phyloP scores from a whole-genome alignment of 2,329 filamentous ascomycete species.

The Podosphaera fusca region DNA sequence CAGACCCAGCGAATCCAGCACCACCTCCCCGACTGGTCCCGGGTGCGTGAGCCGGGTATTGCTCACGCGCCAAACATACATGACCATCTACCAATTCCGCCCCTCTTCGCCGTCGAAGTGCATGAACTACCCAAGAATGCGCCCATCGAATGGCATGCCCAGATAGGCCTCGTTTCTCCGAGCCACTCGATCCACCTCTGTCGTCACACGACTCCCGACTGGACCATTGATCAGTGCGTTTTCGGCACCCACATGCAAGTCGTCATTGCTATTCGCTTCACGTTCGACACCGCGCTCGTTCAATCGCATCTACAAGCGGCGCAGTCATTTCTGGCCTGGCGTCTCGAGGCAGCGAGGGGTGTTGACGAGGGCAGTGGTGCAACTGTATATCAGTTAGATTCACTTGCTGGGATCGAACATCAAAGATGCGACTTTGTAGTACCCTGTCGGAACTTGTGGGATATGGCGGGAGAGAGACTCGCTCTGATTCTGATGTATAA shows the following conservation, averaged over 20 bases:
- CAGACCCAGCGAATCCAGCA: conserved; percentile 9
- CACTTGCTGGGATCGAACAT: background rate
- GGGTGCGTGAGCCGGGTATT: background rate
- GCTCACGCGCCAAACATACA: conserved; percentile 15
- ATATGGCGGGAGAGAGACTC: conserved; percentile 17
- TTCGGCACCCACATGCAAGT: conserved; percentile 2
- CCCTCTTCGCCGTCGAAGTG: conserved; percentile 55
- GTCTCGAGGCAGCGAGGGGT: too few species aligned
- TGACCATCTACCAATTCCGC: conserved; percentile 22
- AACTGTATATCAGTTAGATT: background rate
- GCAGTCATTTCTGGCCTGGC: conserved; percentile 1
- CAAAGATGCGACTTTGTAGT: conserved; percentile 13
- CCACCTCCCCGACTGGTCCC: conserved; percentile 27
- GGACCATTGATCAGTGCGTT: conserved; percentile 5
- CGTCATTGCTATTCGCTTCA: conserved; percentile 4
- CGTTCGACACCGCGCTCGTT: background rate
- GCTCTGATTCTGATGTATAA: conserved; percentile 6
- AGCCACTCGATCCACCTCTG: conserved; percentile 7
- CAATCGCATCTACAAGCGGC: conserved; percentile 2
- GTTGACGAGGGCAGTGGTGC: too few species aligned
- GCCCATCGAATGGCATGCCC: conserved; percentile 64
- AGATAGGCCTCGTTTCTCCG: conserved; percentile 27
- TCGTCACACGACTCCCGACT: background rate
- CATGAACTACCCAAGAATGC: conserved; percentile 50
- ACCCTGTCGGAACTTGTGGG: conserved; percentile 23